Conservation (phyloP, 768 basidiomycete genomes). For the Kondoa malvinella region DNA sequence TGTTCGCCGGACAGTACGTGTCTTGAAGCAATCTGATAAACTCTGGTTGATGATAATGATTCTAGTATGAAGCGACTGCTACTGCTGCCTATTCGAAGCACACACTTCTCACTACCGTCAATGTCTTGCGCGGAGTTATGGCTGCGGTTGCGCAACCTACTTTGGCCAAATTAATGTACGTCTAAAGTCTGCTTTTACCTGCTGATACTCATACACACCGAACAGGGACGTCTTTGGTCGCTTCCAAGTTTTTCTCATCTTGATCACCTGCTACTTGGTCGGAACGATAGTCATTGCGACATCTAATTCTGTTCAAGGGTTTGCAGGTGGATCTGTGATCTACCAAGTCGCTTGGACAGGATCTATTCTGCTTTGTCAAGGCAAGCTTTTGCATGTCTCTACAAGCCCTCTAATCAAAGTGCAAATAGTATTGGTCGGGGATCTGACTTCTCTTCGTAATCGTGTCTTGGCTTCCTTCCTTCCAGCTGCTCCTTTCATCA, state of each 20-base stretch:
- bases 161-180: conserved; percentile 28
- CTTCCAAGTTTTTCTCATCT: conserved; percentile 25
- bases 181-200: too few relatives aligned
- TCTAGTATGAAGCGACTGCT: too few relatives aligned
- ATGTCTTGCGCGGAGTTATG: conserved; percentile 27
- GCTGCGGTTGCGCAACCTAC: conserved; percentile 26
- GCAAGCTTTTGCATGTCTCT: too few relatives aligned
- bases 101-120: conserved; percentile 29
- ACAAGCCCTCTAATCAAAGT: too few relatives aligned
- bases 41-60: too few relatives aligned
- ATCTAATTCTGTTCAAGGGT: conserved; percentile 22
- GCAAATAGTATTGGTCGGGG: conserved; percentile 29
- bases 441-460: conserved; percentile 27
- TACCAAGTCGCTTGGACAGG: conserved; percentile 19
- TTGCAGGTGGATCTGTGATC: conserved; percentile 30
- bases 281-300: conserved; percentile 30
- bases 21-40: too few relatives aligned
- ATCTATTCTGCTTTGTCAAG: too few relatives aligned
- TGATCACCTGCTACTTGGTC: conserved; percentile 28
- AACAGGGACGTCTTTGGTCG: conserved; percentile 32
- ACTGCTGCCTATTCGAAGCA: conserved; percentile 20
- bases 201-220: too few relatives aligned
- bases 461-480: conserved; percentile 30
- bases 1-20: conserved; percentile 23
- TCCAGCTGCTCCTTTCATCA: conserved; percentile 28